Percentiles rank a stretch among this genome's conserved stretches.
Conservation (phyloP, 257 asterid species). For the Solanum appendiculatum region DNA sequence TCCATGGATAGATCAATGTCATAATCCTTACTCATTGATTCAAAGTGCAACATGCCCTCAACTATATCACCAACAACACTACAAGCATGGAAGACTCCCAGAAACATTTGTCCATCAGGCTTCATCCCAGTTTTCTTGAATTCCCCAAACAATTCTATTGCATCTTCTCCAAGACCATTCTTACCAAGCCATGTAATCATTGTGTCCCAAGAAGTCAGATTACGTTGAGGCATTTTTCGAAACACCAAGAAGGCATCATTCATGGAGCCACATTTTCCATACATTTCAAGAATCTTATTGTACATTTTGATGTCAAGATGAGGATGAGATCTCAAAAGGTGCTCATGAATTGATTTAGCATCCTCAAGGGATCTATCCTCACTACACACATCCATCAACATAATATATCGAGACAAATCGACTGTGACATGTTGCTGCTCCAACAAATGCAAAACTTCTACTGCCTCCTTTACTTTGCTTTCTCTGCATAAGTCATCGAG, state of each 20-base stretch:
- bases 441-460: conserved; percentile 36
- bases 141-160: conserved; percentile 55
- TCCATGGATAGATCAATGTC: conserved; percentile 54
- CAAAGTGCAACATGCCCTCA: conserved; percentile 73
- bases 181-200: conserved; percentile 65
- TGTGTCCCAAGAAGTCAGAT: conserved; percentile 80
- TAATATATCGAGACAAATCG: conserved; percentile 43
- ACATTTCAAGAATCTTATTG: conserved; percentile 70
- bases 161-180: conserved; percentile 56
- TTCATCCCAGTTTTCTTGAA: conserved; percentile 51
- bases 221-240: conserved; percentile 44
- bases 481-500: conserved; percentile 46
- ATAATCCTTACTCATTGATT: conserved; percentile 60
- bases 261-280: conserved; percentile 56
- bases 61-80: conserved; percentile 39
- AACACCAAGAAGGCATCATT: conserved; percentile 54
- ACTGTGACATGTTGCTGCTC: conserved; percentile 33
- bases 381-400: conserved; percentile 52
- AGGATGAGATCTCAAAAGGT: conserved; percentile 34
- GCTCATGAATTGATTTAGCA: conserved; percentile 55
- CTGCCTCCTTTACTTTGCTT: conserved; percentile 51
- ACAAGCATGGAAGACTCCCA: conserved; percentile 58
- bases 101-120: conserved; percentile 68
- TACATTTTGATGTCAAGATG: conserved; percentile 37
- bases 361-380: conserved; percentile 47